A percentile compares a stretch with the other conserved stretches of the same genome.
phyloP scores from a whole-genome alignment of 129 eudicot genomes.

The Chrysanthemum makinoi region DNA sequence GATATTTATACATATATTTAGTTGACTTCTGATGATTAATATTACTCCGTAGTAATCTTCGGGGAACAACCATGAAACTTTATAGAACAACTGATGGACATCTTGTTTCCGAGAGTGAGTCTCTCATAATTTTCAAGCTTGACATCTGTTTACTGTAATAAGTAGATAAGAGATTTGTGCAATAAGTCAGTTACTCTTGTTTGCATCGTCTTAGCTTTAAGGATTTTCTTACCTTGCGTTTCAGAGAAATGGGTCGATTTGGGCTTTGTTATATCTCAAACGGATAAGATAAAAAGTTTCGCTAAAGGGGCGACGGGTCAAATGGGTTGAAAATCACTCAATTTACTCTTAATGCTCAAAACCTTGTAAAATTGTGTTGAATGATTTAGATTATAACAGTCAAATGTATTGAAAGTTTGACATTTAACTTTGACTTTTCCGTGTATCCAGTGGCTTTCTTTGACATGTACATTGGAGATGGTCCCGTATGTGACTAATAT shows the following conservation, averaged over 20 bases:
- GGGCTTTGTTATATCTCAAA: no score
- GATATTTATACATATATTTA: background rate
- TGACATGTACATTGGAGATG: no score
- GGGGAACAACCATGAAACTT: slow-evolving; percentile 91
- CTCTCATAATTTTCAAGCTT: background rate
- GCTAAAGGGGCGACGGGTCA: no score
- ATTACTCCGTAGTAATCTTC: slow-evolving; percentile 31
- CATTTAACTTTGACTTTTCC: background rate
- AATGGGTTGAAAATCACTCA: no score
- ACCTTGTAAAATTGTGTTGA: no score
- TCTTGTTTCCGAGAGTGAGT: slow-evolving; percentile 85
- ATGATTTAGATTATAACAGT: no score
- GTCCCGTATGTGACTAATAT: slow-evolving; percentile 51
- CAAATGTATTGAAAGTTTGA: background rate
- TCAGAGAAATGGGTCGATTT: background rate
- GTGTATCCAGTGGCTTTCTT: slow-evolving; percentile 61
- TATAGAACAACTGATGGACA: slow-evolving; percentile 80
- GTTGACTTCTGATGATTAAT: slow-evolving; percentile 17
- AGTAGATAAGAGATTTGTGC: slow-evolving; percentile 56
- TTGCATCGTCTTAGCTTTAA: background rate
- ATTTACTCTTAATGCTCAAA: no score
- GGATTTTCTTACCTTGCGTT: background rate
- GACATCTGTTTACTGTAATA: slow-evolving; percentile 1
- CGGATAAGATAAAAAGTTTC: no score
- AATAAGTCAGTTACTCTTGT: slow-evolving; percentile 49